Conservation (phyloP, 176 grass and related monocot species). For the Triticum monococcum region DNA sequence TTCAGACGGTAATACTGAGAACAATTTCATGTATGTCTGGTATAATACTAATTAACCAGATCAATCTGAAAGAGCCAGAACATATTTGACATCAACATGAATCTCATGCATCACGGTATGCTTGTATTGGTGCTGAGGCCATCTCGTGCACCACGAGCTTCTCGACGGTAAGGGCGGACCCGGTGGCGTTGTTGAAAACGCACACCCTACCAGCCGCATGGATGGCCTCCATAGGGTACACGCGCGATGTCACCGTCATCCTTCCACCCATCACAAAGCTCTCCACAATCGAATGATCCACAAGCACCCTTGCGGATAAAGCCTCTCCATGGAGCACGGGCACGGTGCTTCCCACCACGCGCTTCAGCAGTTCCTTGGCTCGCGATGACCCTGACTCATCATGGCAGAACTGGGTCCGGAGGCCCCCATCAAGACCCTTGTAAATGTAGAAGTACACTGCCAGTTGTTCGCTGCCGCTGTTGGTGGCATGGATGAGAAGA, state of each 20-base stretch:
- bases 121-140: too few species aligned
- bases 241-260: conserved; percentile 50
- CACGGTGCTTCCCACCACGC: conserved; percentile 44
- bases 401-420: conserved; percentile 56
- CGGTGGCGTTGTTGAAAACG: conserved; percentile 60
- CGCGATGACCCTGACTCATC: conserved; percentile 55
- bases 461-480: conserved; percentile 19
- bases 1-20: too few species aligned
- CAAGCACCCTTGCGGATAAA: conserved; percentile 48
- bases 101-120: too few species aligned
- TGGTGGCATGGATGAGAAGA: conserved; percentile 40
- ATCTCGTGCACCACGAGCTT: too few species aligned
- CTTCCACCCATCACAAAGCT: conserved; percentile 58
- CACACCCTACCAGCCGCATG: conserved; percentile 31
- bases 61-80: too few species aligned
- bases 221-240: conserved; percentile 56
- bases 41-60: too few species aligned
- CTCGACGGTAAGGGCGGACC: not conserved
- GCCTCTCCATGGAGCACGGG: conserved; percentile 46
- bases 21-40: too few species aligned
- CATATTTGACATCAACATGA: too few species aligned
- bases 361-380: conserved; percentile 52
- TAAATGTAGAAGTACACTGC: conserved; percentile 59
- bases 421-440: conserved; percentile 31
- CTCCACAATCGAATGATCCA: conserved; percentile 67